These are phyloP conservation scores for Physcomitrium patens DNA, from an alignment of 225 moss, liverwort and hornwort species.

Conservation along the genomic window DNA sequence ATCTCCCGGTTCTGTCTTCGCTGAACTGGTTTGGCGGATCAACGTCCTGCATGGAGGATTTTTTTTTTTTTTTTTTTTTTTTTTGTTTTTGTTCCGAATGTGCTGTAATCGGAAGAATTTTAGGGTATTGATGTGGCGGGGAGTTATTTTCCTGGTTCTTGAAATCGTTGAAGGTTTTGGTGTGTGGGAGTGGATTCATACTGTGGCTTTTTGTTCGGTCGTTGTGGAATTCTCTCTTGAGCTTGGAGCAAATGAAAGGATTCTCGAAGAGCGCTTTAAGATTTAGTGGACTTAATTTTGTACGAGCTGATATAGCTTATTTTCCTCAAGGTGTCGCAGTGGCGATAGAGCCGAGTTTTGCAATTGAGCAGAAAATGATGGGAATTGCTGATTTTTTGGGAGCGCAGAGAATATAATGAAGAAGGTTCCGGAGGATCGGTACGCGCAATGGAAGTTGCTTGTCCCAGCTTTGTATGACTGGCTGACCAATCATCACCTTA, in stretches of 20 bases:
- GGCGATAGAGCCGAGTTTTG: not conserved
- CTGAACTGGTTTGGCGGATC: not conserved
- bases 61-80: too few species aligned
- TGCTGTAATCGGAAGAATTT: not conserved
- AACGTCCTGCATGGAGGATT: not conserved
- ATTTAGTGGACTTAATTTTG: not conserved
- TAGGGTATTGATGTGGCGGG: not conserved
- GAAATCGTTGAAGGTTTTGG: too few species aligned
- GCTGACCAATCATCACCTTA: conserved; percentile 91
- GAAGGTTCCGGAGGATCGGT: conserved; percentile 53
- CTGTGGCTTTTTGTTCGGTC: not conserved
- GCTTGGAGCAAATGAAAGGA: not conserved
- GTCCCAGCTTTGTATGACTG: conserved; percentile 94
- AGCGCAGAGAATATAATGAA: conserved; percentile 38
- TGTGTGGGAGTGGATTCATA: not conserved
- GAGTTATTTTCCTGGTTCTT: not conserved
- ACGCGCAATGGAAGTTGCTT: conserved; percentile 85
- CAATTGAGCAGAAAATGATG: conserved; percentile 17
- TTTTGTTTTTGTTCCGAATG: not conserved
- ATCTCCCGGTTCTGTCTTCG: not conserved
- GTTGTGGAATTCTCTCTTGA: not conserved
- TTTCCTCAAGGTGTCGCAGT: not conserved
- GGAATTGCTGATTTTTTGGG: conserved; percentile 5
- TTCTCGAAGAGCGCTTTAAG: not conserved
- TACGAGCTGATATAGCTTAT: not conserved